These are phyloP conservation scores for Myxozyma mucilagina DNA, from an alignment of 805 yeast genomes.

Conservation along the genomic window DNA sequence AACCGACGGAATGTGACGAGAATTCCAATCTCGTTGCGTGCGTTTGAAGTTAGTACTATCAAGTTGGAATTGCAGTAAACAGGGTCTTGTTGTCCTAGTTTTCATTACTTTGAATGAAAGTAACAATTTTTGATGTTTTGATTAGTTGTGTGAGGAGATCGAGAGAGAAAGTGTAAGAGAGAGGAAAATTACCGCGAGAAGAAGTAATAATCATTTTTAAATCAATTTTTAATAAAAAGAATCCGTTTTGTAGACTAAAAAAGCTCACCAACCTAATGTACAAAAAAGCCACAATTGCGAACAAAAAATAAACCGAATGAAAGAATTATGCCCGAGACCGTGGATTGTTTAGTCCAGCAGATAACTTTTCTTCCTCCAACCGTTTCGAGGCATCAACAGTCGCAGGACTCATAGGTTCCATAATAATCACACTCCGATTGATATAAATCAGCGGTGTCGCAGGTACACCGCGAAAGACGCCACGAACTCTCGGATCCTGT, in stretches of 20 bases:
- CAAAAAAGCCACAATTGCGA: background rate
- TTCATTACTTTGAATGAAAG: background rate
- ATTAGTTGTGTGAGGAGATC: background rate
- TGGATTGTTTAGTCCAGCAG: constrained; percentile 75
- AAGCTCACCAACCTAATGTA: constrained; percentile 2
- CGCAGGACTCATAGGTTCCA: constrained; percentile 87
- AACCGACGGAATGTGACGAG: constrained; percentile 32
- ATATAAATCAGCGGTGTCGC: constrained; percentile 88
- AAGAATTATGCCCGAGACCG: constrained; percentile 13
- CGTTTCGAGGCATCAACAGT: constrained; percentile 52
- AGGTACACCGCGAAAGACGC: constrained; percentile 69
- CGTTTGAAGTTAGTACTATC: constrained; percentile 76
- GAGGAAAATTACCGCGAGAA: too few species aligned
- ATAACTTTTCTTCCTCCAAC: constrained; percentile 67
- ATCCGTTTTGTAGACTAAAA: background rate
- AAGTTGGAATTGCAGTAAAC: constrained; percentile 44
- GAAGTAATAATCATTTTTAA: background rate
- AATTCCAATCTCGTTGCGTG: constrained; percentile 54
- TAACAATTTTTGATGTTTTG: background rate
- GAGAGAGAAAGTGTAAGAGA: too few species aligned
- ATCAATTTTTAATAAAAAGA: background rate
- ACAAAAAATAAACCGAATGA: background rate
- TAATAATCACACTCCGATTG: constrained; percentile 88
- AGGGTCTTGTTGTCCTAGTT: background rate
- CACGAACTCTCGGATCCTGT: constrained; percentile 71